A percentile compares a stretch with the other conserved stretches of the same genome.
These are phyloP conservation scores for Teunomyces aglyptinius DNA, from an alignment of 805 yeast species.

Conservation along the genomic window DNA sequence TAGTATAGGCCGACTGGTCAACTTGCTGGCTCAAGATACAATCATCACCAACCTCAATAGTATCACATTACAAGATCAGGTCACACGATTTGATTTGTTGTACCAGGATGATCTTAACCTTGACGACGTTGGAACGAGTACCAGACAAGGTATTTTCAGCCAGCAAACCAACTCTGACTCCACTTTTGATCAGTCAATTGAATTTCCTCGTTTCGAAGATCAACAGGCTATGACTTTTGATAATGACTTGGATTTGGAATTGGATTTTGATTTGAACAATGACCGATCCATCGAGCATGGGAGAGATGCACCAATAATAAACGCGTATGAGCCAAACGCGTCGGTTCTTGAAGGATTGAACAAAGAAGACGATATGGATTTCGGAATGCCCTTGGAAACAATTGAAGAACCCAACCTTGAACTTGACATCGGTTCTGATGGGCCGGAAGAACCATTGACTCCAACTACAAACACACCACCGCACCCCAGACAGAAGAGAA, in stretches of 20 bases:
- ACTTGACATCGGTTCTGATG: conserved; percentile 10
- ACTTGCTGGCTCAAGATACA: conserved; percentile 59
- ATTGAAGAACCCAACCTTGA: conserved; percentile 17
- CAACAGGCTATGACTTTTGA: conserved; percentile 18
- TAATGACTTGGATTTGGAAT: conserved; percentile 40
- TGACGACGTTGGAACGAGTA: conserved; percentile 21
- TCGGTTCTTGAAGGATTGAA: conserved; percentile 20
- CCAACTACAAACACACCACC: conserved; percentile 24
- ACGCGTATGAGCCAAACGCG: conserved; percentile 22
- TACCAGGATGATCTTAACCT: conserved; percentile 56
- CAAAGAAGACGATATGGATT: conserved; percentile 24
- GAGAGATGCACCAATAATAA: conserved; percentile 33
- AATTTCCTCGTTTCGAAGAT: conserved; percentile 55
- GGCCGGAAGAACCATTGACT: conserved; percentile 22
- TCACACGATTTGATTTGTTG: conserved; percentile 72
- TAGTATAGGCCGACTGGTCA: conserved; percentile 40
- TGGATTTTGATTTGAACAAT: conserved; percentile 27
- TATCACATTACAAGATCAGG: conserved; percentile 69
- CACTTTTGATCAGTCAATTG: conserved; percentile 58
- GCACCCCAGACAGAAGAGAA: conserved; percentile 26
- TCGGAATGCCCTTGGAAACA: conserved; percentile 44
- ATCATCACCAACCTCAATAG: conserved; percentile 58
- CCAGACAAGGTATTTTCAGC: conserved; percentile 16
- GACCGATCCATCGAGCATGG: conserved; percentile 53
- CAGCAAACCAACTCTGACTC: conserved; percentile 28